Conservation (phyloP, 1,139 yeast species). For the Debaryomyces sp. region DNA sequence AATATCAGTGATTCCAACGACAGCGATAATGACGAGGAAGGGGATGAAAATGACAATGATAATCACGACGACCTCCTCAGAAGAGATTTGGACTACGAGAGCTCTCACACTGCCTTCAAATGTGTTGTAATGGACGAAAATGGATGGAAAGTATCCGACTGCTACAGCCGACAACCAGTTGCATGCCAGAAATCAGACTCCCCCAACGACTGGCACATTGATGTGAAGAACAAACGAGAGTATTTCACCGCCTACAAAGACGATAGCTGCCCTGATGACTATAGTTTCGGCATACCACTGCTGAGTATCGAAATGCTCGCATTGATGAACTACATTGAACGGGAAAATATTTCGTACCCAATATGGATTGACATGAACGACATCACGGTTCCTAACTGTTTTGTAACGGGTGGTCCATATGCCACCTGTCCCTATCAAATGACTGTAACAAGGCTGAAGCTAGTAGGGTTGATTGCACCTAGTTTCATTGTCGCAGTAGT, state of each 20-base stretch:
- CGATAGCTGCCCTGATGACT: conserved; percentile 53
- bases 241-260: conserved; percentile 55
- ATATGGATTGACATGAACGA: conserved; percentile 89
- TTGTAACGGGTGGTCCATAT: conserved; percentile 84
- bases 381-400: conserved; percentile 71
- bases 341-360: conserved; percentile 26
- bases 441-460: conserved; percentile 55
- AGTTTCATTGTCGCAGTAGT: conserved; percentile 59
- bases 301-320: conserved; percentile 43
- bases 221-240: conserved; percentile 26
- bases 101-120: conserved; percentile 42
- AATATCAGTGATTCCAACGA: background rate
- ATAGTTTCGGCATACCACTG: conserved; percentile 58
- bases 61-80: no score
- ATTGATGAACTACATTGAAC: conserved; percentile 25
- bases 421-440: conserved; percentile 78
- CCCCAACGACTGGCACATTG: conserved; percentile 53
- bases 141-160: conserved; percentile 66
- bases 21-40: background rate
- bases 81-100: background rate
- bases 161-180: conserved; percentile 54
- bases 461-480: conserved; percentile 68
- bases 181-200: conserved; percentile 55
- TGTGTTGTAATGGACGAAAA: conserved; percentile 59
- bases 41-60: conserved; percentile 3